Base-by-base conservation (phyloP, 352 stramenopile genomes). In the Pythium plurisporium region DNA sequence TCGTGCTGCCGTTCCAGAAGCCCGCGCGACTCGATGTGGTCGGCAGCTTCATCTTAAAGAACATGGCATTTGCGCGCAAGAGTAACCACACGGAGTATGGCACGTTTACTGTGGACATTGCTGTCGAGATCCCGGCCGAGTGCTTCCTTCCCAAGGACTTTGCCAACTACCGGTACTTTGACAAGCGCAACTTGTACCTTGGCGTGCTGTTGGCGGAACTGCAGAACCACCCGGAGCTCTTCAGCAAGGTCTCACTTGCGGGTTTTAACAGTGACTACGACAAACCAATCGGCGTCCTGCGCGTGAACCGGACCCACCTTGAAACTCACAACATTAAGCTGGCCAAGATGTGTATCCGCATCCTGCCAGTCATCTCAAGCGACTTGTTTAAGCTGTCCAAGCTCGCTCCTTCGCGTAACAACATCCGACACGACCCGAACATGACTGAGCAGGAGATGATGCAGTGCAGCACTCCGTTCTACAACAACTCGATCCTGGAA, bases 401-500 rank as follows among this genome's bases (percentile, higher is more conserved):
- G 54, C 65, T 97, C 29, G 74, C 72, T 0, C 86, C 87, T 7
- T 82, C 67, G 17, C 76, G 77, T 42, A 95, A 89, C 74, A 97
- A 96, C 65, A 79, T 96, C 40, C 82, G 87, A 14, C 82, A 90
- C 40, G 79, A 90, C 38, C 68, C 74, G 2, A 74, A 71, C 46
- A 87, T 91, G 72, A 88, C 74, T 0, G 79, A 91, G 48, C 55
- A 82, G 3, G 78, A 88, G 49, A 87, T 86, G 71, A 75, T 72
- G 54, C 60, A 72, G 37, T 84, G 79, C 58, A 72, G 72, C 45
- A 96, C 87, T 9, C 89, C 89, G 19, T 71, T 82, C 41, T 96
- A 97, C 82, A 96, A 96, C 67, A 96, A 91, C 54, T 70, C 79
- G 5, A 89, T 97, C 19, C 59, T 97, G n/a, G 89, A 97, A 57